These are phyloP conservation scores for Ceratobasidium sp. DNA, from an alignment of 1,284 basidiomycete genomes.

Conservation along the genomic window DNA sequence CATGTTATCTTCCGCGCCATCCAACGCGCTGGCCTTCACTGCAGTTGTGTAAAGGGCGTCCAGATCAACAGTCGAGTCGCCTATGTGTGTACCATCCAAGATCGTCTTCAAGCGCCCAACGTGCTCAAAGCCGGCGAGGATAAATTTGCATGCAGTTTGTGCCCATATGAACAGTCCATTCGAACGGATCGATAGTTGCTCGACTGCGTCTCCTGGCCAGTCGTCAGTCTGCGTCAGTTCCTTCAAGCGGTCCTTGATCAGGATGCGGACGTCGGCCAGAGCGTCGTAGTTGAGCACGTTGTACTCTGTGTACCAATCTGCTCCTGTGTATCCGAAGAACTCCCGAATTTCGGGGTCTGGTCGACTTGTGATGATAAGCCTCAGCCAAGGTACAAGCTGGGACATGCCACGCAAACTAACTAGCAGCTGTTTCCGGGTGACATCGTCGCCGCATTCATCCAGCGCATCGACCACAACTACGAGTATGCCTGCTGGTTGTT, in stretches of 20 bases:
- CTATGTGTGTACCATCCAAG: background rate
- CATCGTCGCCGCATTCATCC: too few species aligned
- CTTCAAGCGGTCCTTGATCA: background rate
- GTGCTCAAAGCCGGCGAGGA: constrained; percentile 5
- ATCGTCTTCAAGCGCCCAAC: background rate
- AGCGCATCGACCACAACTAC: constrained; percentile 43
- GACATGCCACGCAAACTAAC: background rate
- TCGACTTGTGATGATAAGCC: constrained; percentile 44
- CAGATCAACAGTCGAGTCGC: background rate
- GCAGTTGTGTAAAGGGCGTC: constrained; percentile 21
- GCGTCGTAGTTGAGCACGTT: constrained; percentile 15
- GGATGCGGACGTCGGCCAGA: constrained; percentile 1
- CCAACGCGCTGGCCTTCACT: background rate
- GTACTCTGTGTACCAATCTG: background rate
- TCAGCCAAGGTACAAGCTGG: constrained; percentile 20
- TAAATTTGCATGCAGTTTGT: constrained; percentile 28
- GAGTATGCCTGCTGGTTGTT: background rate
- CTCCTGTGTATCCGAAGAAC: background rate
- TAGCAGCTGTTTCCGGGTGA: constrained; percentile 18
- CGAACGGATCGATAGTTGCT: background rate
- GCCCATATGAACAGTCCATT: constrained; percentile 8
- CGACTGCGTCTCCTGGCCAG: background rate
- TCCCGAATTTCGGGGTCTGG: constrained; percentile 15
- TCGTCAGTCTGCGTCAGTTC: background rate
- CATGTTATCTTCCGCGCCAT: background rate